A percentile compares a stretch with the other conserved stretches of the same genome.
These are phyloP conservation scores for Yamadazyma ubonensis DNA, from an alignment of 805 yeast genomes.

Conservation along the genomic window DNA sequence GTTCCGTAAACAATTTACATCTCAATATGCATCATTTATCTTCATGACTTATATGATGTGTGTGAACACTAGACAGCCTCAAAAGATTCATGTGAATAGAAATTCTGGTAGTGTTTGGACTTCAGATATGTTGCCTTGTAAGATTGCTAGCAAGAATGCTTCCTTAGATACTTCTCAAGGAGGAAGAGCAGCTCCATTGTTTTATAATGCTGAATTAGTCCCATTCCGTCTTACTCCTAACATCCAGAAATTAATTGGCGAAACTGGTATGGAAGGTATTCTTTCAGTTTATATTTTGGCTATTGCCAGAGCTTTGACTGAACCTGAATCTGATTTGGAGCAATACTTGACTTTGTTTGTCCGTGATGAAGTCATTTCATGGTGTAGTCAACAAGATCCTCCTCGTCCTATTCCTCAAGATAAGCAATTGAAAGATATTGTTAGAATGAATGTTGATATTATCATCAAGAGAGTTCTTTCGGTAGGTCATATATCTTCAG, in stretches of 20 bases:
- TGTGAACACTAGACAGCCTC: slow-evolving; percentile 89
- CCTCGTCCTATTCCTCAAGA: slow-evolving; percentile 75
- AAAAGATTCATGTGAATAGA: slow-evolving; percentile 80
- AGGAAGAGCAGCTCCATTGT: slow-evolving; percentile 71
- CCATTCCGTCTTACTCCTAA: slow-evolving; percentile 97
- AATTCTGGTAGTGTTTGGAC: slow-evolving; percentile 90
- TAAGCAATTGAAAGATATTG: slow-evolving; percentile 81
- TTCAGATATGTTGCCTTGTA: slow-evolving; percentile 91
- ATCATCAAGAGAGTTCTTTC: slow-evolving; percentile 77
- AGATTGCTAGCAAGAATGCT: slow-evolving; percentile 58
- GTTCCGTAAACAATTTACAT: slow-evolving; percentile 90
- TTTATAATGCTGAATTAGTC: slow-evolving; percentile 87
- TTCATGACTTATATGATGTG: slow-evolving; percentile 94
- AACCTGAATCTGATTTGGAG: slow-evolving; percentile 89
- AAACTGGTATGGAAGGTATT: slow-evolving; percentile 89
- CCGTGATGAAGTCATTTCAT: slow-evolving; percentile 90
- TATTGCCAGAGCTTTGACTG: slow-evolving; percentile 84
- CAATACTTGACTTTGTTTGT: slow-evolving; percentile 92
- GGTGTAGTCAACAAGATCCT: slow-evolving; percentile 85
- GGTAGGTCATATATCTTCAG: slow-evolving; percentile 54
- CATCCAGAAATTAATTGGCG: slow-evolving; percentile 90
- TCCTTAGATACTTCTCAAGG: slow-evolving; percentile 47
- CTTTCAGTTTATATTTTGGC: slow-evolving; percentile 80
- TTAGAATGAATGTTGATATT: slow-evolving; percentile 80
- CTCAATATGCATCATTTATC: slow-evolving; percentile 90